Percentiles rank a stretch among this genome's conserved stretches.
Conservation (phyloP, 2,329 filamentous ascomycete species). For the Diaporthe eres region DNA sequence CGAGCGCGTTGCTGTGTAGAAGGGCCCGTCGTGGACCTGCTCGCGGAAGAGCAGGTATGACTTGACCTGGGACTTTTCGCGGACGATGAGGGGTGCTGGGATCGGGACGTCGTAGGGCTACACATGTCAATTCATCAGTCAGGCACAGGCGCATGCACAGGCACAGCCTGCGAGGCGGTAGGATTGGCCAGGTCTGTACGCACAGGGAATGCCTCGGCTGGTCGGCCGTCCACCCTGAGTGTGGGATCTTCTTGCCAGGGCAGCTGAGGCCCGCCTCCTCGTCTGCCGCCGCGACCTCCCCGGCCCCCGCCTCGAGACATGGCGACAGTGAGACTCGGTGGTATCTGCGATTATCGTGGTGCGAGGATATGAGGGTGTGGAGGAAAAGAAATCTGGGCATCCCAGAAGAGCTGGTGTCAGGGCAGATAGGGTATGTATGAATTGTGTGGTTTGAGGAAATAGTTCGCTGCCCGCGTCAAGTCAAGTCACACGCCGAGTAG, state of each 20-base stretch:
- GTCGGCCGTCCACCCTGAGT: conserved; percentile 63
- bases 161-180: neutral
- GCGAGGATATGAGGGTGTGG: neutral
- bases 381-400: neutral
- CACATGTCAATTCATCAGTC: neutral
- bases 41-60: conserved; percentile 70
- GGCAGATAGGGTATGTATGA: neutral
- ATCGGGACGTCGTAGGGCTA: conserved; percentile 66
- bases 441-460: neutral
- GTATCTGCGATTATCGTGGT: neutral
- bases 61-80: conserved; percentile 63
- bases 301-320: conserved; percentile 69
- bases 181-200: conserved; percentile 42
- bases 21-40: conserved; percentile 67
- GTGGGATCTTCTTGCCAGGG: conserved; percentile 70
- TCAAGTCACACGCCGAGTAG: neutral
- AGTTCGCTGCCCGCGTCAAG: neutral
- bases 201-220: conserved; percentile 73
- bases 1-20: conserved; percentile 70
- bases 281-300: conserved; percentile 64
- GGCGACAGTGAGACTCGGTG: conserved; percentile 9
- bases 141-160: neutral
- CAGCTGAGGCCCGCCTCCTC: conserved; percentile 61
- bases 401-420: neutral
- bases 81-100: conserved; percentile 58